Evolutionary conservation across 148 eudicot genomes (phyloP), one percentile per base, ranked within the genome.

Genomic region (Rhododendron williamsianum): DNA sequence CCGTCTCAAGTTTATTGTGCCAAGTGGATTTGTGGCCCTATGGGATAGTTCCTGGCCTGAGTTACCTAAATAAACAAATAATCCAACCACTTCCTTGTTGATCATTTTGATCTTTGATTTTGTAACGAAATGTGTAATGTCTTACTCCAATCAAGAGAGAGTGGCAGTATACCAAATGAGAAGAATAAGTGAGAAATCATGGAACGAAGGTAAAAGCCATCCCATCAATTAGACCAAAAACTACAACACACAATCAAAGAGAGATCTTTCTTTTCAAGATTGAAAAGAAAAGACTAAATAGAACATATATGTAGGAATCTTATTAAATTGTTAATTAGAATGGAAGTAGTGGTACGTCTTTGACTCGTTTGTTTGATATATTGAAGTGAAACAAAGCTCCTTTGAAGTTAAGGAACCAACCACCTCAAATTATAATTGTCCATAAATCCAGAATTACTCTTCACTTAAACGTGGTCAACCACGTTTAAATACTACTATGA

Each of bases 351-450:
- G 23, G 80, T 54, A 86, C 81, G 84, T 73, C 80, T 86, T 86
- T 72, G 87, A 86, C 87, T 73, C 87, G 49, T 36, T 45, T 52
- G 49, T 36, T 45, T 52, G 72, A 72, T 74, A 18, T 56, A 36
- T 73, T 35, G n/a, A 49, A 85, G 80, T 33, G 83, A 49, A 36
- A 46, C 18, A 36, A 33, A 8, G 51, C 45, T 73, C 33, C 81
- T 74, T 86, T 86, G 8, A 81, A 73, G 87, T 81, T 30, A 86
- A 85, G 84, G 23, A 86, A 81, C 71, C 84, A 52, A 83, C 30
- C 10, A 69, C 60, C 45, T 27, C 49, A 69, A 71, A 48, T 83
- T 46, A 83, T 49, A 72, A 23, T 35, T 27, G 51, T 69, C 74
- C 38, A 21, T n/a, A 23, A 80, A 6, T 45, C 41, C 41, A 38